These are phyloP conservation scores for Schwanniomyces pseudopolymorphus DNA, from an alignment of 805 yeast species.

Conservation along the genomic window DNA sequence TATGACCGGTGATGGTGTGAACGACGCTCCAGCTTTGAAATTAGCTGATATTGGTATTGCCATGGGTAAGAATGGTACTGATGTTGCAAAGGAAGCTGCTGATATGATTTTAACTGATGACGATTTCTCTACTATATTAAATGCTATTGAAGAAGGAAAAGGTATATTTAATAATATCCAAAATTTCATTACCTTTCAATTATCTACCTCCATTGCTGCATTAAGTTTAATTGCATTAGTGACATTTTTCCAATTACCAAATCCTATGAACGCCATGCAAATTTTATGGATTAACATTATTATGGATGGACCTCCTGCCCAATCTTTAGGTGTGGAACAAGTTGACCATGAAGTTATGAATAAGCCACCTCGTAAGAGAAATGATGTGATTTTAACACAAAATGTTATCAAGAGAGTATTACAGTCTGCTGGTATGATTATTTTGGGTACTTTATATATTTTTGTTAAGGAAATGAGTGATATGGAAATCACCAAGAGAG, in stretches of 20 bases:
- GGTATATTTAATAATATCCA: conserved; percentile 96
- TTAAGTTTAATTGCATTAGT: conserved; percentile 83
- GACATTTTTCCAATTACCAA: conserved; percentile 83
- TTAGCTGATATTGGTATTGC: conserved; percentile 95
- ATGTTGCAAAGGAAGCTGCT: conserved; percentile 97
- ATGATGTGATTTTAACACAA: conserved; percentile 77
- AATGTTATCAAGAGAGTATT: conserved; percentile 69
- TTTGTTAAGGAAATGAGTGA: conserved; percentile 87
- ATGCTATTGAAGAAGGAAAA: conserved; percentile 96
- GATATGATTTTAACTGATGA: conserved; percentile 98
- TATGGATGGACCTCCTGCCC: conserved; percentile 99
- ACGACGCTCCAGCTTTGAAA: conserved; percentile 96
- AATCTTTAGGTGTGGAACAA: conserved; percentile 94
- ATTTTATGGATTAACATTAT: conserved; percentile 95
- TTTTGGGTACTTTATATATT: conserved; percentile 83
- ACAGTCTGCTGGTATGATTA: conserved; percentile 74
- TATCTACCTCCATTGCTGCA: conserved; percentile 95
- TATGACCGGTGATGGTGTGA: conserved; percentile 87
- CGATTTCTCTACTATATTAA: conserved; percentile 89
- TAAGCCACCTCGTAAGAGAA: conserved; percentile 91
- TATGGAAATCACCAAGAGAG: conserved; percentile 82
- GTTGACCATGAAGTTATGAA: conserved; percentile 95
- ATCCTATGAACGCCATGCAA: conserved; percentile 97
- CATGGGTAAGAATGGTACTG: conserved; percentile 93
- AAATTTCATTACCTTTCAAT: conserved; percentile 90